Evolutionary conservation across 805 yeast genomes (phyloP), one percentile per base, ranked within the genome.

Genomic region (Scheffersomyces amazonensis): DNA sequence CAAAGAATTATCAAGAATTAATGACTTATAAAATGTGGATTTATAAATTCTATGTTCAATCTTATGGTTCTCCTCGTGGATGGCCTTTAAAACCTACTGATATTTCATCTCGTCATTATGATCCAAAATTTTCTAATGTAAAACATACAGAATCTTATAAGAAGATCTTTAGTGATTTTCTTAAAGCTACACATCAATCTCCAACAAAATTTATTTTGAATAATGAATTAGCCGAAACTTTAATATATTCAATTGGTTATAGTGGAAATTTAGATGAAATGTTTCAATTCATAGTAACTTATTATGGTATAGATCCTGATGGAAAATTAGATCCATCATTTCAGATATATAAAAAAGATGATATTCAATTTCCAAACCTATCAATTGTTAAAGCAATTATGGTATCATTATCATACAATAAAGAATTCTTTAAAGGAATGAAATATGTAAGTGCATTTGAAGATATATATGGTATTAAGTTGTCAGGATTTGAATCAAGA

Each of bases 1-100:
- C 41, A 2, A 13, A 31, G 12, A 34, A 39, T 9, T 39, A 38
- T 9, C 43, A 40, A 19, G 25, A 34, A 19, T 41, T 46, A 29
- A 60, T 63, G 66, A 58, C 70, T 4, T 49, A 46, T 11, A 41
- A 42, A 16, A 46, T 69, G 52, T 69, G 74, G 74, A 48, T 51
- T 5, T 53, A 61, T 31, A 55, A 54, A 41, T 56, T 69, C 39
- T 52, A 60, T 39, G 48, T 60, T 2, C 58, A 50, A 27, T 53
- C 56, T 24, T 64, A 67, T 3, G 72, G 68, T 2, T 48, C 52
- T 16, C 62, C 65, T 8, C 35, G 46, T 10, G 41, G 53, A 13
- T 69, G 75, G 75, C 42, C 48, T 5, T 42, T 55, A 16, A 41
- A 39, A 7, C 40, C 47, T 11, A 49, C 53, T 11, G 58, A 53